Evolutionary conservation across 1,284 basidiomycete species (phyloP), one percentile per base, ranked within the genome.

Genomic region (Testicularia cyperi): DNA sequence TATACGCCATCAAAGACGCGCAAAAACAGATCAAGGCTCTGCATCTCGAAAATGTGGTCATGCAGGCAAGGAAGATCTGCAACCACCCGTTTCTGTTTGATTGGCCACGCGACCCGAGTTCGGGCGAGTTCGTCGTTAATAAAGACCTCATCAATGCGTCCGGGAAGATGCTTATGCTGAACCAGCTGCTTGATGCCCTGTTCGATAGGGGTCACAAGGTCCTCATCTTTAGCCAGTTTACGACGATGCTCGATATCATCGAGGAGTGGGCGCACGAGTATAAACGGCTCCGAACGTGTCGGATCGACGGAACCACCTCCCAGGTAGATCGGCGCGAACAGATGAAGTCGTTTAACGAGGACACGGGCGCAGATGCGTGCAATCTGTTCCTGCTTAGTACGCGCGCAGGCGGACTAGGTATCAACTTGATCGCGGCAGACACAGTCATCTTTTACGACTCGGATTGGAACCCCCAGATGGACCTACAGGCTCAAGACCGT

Each of bases 131-230:
- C 3, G 54, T 66, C 8, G 52, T 66, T 26, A 71, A 68, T 44
- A 84, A 88, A 18, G 84, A 90, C 58, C 80, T 96, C 14, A 84
- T 92, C 33, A 85, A 86, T 38, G 85, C 85, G 0, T 92, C 88
- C 52, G 94, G 94, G 15, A 98, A 98, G 81, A 95, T 98, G 92
- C 86, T 96, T 80, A 81, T 97, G 16, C 83, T 97, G 0, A 89
- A 96, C 64, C 85, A 91, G 10, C 79, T 98, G 12, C 81, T 98
- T 2, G 85, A 85, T 31, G 90, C 86, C 44, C 79, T 98, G n/a
- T 90, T 95, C 78, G 80, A 80, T 18, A 79, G 85, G 10, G 84
- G 83, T 6, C 92, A 96, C 79, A 94, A 92, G 77, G 92, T 96
- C 0, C 80, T 98, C 22, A 78, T 97, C 24, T 98, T 98, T 78